Conservation (phyloP, 768 basidiomycete species). For the Coprinopsis strossmayeri region DNA sequence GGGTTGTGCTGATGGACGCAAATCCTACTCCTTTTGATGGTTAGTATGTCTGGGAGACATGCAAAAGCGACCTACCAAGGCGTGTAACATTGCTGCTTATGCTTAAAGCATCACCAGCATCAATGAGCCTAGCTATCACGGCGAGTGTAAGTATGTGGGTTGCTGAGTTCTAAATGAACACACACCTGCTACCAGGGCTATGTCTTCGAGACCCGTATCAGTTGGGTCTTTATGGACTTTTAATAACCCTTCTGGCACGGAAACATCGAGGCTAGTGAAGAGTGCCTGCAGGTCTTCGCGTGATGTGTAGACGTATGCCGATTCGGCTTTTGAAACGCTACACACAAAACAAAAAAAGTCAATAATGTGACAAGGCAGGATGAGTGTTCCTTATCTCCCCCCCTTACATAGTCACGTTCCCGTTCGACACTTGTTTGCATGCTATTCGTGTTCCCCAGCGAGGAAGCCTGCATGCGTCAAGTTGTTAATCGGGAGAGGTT, state of each 20-base stretch:
- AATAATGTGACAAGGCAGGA: neutral
- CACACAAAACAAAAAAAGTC: neutral
- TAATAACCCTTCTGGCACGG: neutral
- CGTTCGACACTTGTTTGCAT: slow-evolving; percentile 26
- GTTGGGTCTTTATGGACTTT: neutral
- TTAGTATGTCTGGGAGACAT: no score
- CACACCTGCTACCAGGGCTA: neutral
- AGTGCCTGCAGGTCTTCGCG: neutral
- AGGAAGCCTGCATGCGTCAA: slow-evolving; percentile 25
- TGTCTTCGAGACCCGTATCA: neutral
- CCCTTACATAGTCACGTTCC: slow-evolving; percentile 24
- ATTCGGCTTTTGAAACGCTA: slow-evolving; percentile 15
- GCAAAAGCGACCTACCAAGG: no score
- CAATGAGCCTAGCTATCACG: slow-evolving; percentile 23
- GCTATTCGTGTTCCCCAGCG: slow-evolving; percentile 34
- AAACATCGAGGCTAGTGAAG: neutral
- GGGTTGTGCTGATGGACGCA: slow-evolving; percentile 25
- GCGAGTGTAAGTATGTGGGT: no score
- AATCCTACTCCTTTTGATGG: slow-evolving; percentile 21
- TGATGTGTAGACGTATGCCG: neutral
- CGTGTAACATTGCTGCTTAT: slow-evolving; percentile 21
- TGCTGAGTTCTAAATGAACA: no score
- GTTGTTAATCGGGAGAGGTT: no score
- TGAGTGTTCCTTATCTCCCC: no score
- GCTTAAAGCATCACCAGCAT: slow-evolving; percentile 28